These are phyloP conservation scores for Venturia oleaginea DNA, from an alignment of 2,329 filamentous ascomycete genomes.

Conservation along the genomic window DNA sequence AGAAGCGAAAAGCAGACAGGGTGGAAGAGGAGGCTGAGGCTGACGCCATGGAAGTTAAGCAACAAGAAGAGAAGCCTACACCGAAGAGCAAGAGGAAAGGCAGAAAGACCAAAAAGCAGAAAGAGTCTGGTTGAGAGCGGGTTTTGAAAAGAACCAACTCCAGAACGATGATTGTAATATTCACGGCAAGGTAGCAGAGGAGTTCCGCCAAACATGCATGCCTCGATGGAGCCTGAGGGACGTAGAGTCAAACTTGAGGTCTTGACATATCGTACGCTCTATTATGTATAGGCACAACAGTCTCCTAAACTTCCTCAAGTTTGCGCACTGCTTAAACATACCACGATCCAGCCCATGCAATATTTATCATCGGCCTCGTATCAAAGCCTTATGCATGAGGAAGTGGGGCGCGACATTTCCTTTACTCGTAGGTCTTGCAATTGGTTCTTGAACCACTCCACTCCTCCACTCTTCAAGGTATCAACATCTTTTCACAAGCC, in stretches of 20 bases:
- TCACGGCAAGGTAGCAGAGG: not conserved
- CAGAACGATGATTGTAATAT: not conserved
- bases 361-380: not conserved
- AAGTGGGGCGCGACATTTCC: not conserved
- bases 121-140: not conserved
- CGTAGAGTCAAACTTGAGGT: not conserved
- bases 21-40: not conserved
- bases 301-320: not conserved
- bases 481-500: not conserved
- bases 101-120: not conserved
- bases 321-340: not conserved
- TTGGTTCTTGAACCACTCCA: not conserved
- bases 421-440: not conserved
- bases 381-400: not conserved
- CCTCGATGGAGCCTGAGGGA: not conserved
- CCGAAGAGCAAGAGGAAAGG: not conserved
- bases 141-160: not conserved
- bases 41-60: not conserved
- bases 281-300: not conserved
- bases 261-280: not conserved
- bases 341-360: not conserved
- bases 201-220: not conserved
- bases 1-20: constrained; percentile 5
- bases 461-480: constrained; percentile 1
- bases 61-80: not conserved